phyloP scores from a whole-genome alignment of 129 eudicot genomes.

The Artemisia tridentata region DNA sequence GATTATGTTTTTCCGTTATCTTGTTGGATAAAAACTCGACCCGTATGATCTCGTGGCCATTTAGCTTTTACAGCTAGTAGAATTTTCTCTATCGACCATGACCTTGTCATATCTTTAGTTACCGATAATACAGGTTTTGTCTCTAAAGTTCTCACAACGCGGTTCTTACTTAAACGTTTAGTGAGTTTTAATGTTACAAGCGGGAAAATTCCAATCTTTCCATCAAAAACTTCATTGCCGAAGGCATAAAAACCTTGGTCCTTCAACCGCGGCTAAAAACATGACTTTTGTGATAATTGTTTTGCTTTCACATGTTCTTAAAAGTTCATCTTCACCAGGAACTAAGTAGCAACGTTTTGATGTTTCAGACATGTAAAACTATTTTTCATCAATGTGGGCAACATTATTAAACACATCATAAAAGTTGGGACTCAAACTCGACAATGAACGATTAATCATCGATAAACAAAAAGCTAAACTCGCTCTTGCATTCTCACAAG shows the following conservation, averaged over 20 bases:
- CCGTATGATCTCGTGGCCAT: background rate
- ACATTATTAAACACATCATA: too few species aligned
- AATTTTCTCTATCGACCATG: background rate
- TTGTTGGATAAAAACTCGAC: background rate
- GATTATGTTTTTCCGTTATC: too few species aligned
- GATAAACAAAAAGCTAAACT: too few species aligned
- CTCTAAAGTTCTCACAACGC: background rate
- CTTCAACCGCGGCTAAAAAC: slow-evolving; percentile 4
- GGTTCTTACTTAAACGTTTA: slow-evolving; percentile 8
- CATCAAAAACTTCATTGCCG: background rate
- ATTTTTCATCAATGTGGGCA: too few species aligned
- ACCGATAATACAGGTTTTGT: background rate
- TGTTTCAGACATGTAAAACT: too few species aligned
- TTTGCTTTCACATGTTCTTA: background rate
- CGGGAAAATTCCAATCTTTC: slow-evolving; percentile 2
- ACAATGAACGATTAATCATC: too few species aligned
- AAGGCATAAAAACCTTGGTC: background rate
- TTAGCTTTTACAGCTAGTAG: background rate
- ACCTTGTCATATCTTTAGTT: background rate
- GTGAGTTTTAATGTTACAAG: background rate
- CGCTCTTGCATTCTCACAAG: too few species aligned
- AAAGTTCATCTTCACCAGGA: background rate
- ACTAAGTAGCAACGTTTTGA: too few species aligned
- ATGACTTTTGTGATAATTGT: background rate
- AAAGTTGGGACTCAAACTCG: too few species aligned